Evolutionary conservation across 495 filamentous ascomycete species (phyloP).

Genomic region (Chaetomium tenue): DNA sequence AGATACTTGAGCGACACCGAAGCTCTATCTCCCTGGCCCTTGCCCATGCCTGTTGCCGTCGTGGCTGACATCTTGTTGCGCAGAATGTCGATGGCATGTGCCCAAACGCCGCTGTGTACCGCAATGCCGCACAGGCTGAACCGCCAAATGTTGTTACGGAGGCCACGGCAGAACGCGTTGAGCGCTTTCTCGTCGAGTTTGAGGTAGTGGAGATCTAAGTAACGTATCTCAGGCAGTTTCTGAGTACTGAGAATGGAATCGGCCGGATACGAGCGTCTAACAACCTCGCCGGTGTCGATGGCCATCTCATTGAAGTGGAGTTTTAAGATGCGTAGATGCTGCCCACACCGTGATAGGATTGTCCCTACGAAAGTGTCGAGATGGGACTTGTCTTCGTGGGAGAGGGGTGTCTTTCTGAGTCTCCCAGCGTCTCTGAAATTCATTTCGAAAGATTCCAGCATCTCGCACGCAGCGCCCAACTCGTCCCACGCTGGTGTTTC

Average conservation of each 20-base stretch:
- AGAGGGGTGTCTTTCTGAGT: not conserved
- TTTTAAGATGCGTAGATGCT: not conserved
- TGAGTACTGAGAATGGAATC: not conserved
- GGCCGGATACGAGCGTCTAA: not conserved
- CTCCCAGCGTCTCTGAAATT: not conserved
- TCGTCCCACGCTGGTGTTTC: not conserved
- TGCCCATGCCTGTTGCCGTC: not conserved
- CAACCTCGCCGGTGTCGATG: not conserved
- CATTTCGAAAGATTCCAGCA: not conserved
- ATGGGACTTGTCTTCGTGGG: not conserved
- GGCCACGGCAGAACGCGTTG: not conserved
- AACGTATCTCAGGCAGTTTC: not conserved
- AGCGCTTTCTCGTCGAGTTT: not conserved
- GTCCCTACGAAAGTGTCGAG: not conserved
- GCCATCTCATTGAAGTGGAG: not conserved
- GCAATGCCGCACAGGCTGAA: not conserved
- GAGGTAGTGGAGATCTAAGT: not conserved
- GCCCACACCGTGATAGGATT: constrained; percentile 1
- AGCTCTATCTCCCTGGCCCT: not conserved
- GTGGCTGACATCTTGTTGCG: not conserved
- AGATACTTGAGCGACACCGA: not conserved
- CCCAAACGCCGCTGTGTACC: not conserved
- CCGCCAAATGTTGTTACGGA: not conserved
- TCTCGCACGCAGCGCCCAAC: not conserved
- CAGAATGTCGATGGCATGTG: not conserved